Conservation (phyloP, 129 eudicot species). For the Flaveria trinervia region DNA sequence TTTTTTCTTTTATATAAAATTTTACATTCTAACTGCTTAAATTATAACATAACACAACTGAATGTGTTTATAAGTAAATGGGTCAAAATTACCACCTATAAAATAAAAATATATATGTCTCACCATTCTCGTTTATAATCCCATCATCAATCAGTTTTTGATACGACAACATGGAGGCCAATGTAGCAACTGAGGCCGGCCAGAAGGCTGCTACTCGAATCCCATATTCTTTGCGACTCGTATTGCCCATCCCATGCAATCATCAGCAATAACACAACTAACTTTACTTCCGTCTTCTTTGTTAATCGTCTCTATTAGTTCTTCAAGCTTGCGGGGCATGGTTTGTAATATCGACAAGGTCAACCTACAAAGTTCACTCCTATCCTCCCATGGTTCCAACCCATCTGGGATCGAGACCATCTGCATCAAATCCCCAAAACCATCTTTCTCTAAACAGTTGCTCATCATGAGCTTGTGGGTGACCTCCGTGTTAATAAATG, state of each 20-base stretch:
- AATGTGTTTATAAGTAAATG: not conserved
- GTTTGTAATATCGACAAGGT: constrained; percentile 25
- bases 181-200: constrained; percentile 54
- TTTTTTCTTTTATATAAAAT: not conserved
- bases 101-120: not conserved
- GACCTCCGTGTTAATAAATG: constrained; percentile 59
- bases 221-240: constrained; percentile 47
- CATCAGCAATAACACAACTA: constrained; percentile 58
- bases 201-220: constrained; percentile 44
- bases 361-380: constrained; percentile 44
- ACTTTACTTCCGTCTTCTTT: constrained; percentile 25
- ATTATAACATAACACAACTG: not conserved
- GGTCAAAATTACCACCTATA: too few relatives aligned
- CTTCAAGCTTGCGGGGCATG: constrained; percentile 43
- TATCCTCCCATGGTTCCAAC: constrained; percentile 55
- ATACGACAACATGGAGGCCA: constrained; percentile 28
- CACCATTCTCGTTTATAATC: constrained; percentile 50
- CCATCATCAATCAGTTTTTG: constrained; percentile 51
- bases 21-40: not conserved
- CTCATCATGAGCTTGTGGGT: constrained; percentile 42
- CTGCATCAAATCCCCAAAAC: constrained; percentile 29
- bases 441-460: constrained; percentile 29
- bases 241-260: constrained; percentile 48
- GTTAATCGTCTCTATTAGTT: constrained; percentile 45
- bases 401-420: constrained; percentile 63